Evolutionary conservation across 768 basidiomycete species (phyloP).

Genomic region (Pleurotus eryngii): DNA sequence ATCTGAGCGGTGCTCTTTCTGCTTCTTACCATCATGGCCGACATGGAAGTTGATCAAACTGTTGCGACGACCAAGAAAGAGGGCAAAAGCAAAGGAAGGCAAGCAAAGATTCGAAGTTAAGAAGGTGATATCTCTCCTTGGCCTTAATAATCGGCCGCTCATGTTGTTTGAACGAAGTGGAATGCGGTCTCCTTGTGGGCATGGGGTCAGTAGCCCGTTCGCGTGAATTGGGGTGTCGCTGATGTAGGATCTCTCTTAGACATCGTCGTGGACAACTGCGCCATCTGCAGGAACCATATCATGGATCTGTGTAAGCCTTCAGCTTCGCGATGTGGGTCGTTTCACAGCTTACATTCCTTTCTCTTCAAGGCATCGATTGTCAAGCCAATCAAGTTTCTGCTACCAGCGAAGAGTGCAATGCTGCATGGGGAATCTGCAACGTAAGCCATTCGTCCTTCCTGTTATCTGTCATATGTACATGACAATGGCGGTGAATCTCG

Average conservation of each 20-base stretch:
- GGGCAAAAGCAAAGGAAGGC: slow-evolving; percentile 56
- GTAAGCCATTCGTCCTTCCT: slow-evolving; percentile 39
- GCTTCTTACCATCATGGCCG: slow-evolving; percentile 38
- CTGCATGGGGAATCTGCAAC: slow-evolving; percentile 99
- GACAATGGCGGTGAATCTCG: no score
- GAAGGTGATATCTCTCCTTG: slow-evolving; percentile 62
- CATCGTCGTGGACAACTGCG: slow-evolving; percentile 98
- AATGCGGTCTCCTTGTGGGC: slow-evolving; percentile 98
- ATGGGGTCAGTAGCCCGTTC: slow-evolving; percentile 65
- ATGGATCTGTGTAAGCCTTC: slow-evolving; percentile 92
- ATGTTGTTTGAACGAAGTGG: slow-evolving; percentile 59
- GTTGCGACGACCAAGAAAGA: slow-evolving; percentile 36
- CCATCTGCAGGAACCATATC: slow-evolving; percentile 99
- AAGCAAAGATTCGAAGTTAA: slow-evolving; percentile 97
- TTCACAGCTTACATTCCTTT: background rate
- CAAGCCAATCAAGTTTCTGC: slow-evolving; percentile 99
- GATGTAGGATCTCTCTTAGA: slow-evolving; percentile 43
- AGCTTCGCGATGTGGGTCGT: background rate
- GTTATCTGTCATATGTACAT: background rate
- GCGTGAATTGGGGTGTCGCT: background rate
- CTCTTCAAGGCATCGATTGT: slow-evolving; percentile 89
- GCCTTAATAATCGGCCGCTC: background rate
- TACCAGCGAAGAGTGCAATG: slow-evolving; percentile 94
- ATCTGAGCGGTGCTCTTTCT: background rate
- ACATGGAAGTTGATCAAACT: slow-evolving; percentile 63